A percentile compares a stretch with the other conserved stretches of the same genome.
Conservation (phyloP, 768 basidiomycete species). For the Phylloporus arenicola region DNA sequence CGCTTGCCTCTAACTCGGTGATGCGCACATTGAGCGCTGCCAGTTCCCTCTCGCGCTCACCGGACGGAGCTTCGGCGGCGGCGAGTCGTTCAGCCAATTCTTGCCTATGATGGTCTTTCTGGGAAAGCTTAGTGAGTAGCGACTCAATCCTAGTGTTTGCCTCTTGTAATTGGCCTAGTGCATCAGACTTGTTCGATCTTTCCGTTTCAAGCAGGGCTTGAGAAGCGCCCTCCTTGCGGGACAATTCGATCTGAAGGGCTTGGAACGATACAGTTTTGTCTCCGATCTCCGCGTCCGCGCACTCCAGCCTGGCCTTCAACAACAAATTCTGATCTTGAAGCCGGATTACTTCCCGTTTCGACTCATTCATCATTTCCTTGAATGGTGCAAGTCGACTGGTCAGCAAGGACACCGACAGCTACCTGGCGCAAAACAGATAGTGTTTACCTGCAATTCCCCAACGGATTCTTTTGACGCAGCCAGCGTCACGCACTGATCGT, state of each 20-base stretch:
- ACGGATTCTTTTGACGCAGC: constrained; percentile 50
- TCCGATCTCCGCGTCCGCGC: constrained; percentile 3
- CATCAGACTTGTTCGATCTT: constrained; percentile 18
- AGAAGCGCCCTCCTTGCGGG: constrained; percentile 23
- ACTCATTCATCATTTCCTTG: constrained; percentile 16
- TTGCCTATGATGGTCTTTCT: constrained; percentile 15
- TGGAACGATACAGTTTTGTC: constrained; percentile 10
- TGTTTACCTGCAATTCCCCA: constrained; percentile 45
- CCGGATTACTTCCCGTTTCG: constrained; percentile 11
- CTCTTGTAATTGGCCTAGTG: constrained; percentile 13
- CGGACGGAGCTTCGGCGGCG: constrained; percentile 17
- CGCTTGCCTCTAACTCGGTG: constrained; percentile 23
- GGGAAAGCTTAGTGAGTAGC: constrained; percentile 18
- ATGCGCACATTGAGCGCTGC: constrained; percentile 17
- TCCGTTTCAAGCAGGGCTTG: constrained; percentile 23
- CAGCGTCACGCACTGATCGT: constrained; percentile 50
- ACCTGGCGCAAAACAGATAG: constrained; percentile 1
- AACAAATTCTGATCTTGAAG: constrained; percentile 21
- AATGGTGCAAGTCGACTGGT: not conserved
- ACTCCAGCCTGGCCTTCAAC: constrained; percentile 14
- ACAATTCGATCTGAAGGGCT: constrained; percentile 19
- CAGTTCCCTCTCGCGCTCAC: constrained; percentile 28
- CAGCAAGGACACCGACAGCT: constrained; percentile 10
- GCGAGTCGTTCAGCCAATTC: constrained; percentile 22
- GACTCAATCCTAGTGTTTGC: constrained; percentile 17